These are phyloP conservation scores for Danielia reshetovae DNA, from an alignment of 805 yeast genomes.

Conservation along the genomic window DNA sequence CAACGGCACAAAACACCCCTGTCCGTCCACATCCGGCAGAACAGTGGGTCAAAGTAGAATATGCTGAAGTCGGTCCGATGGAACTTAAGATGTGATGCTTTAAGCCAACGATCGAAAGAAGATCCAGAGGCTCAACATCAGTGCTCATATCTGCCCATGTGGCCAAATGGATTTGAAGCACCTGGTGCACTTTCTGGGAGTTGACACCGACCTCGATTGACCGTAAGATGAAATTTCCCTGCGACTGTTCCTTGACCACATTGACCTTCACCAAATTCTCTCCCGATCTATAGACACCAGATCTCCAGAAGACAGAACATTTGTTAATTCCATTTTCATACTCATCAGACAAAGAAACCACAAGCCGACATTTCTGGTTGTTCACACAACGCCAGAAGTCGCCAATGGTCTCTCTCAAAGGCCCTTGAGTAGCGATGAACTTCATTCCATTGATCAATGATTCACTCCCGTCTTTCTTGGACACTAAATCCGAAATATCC, in stretches of 20 bases:
- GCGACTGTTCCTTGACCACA: conserved; percentile 18
- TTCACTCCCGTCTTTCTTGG: conserved; percentile 2
- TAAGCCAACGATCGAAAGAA: conserved; percentile 44
- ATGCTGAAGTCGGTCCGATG: conserved; percentile 4
- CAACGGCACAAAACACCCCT: conserved; percentile 71
- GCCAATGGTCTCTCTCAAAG: conserved; percentile 63
- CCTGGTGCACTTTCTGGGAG: conserved; percentile 30
- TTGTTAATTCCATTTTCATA: conserved; percentile 74
- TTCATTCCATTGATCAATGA: conserved; percentile 12
- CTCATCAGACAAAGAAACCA: conserved; percentile 73
- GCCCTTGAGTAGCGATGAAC: conserved; percentile 90
- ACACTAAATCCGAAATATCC: background rate
- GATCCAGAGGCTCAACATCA: conserved; percentile 50
- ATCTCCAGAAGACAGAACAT: conserved; percentile 74
- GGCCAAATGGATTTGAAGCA: conserved; percentile 70
- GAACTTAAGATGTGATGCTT: conserved; percentile 18
- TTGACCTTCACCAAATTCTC: conserved; percentile 21
- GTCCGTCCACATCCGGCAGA: conserved; percentile 98
- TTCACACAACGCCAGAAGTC: conserved; percentile 84
- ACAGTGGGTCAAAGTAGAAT: conserved; percentile 60
- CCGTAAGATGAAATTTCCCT: conserved; percentile 14
- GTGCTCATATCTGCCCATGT: conserved; percentile 85
- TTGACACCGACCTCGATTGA: conserved; percentile 13
- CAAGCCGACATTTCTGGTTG: conserved; percentile 58
- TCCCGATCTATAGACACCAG: conserved; percentile 46